A percentile compares a stretch with the other conserved stretches of the same genome.
These are phyloP conservation scores for Cutaneotrichosporon mucoides DNA, from an alignment of 1,284 basidiomycete species.

Conservation along the genomic window DNA sequence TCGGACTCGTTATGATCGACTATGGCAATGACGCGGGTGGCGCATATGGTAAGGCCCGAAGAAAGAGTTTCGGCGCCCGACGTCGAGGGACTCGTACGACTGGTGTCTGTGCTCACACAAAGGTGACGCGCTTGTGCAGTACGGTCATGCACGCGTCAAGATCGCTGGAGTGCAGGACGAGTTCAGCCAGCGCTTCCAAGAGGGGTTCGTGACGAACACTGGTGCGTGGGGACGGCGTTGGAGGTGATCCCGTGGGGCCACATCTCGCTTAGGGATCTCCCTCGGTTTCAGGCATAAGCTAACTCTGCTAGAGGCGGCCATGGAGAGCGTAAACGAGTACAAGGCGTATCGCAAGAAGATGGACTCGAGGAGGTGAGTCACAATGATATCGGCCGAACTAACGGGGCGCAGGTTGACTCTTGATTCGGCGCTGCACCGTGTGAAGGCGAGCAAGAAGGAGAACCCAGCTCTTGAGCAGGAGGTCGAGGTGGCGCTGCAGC, in stretches of 20 bases:
- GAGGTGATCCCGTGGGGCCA: too few relatives aligned
- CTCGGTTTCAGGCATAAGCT: slow-evolving; percentile 1
- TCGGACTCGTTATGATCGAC: slow-evolving; percentile 78
- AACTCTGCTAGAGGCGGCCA: slow-evolving; percentile 51
- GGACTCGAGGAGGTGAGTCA: slow-evolving; percentile 65
- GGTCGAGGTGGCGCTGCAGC: slow-evolving; percentile 60
- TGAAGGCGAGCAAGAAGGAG: slow-evolving; percentile 60
- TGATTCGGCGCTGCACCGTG: slow-evolving; percentile 68
- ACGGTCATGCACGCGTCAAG: slow-evolving; percentile 76
- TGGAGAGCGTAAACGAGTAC: slow-evolving; percentile 47
- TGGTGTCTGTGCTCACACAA: neutral
- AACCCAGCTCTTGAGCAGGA: slow-evolving; percentile 69
- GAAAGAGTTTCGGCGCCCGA: too few relatives aligned
- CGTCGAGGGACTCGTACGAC: neutral
- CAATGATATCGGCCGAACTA: neutral
- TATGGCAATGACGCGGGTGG: slow-evolving; percentile 75
- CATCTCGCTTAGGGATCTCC: too few relatives aligned
- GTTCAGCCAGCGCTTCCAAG: slow-evolving; percentile 53
- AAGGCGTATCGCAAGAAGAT: slow-evolving; percentile 54
- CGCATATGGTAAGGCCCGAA: slow-evolving; percentile 53
- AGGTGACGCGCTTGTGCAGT: slow-evolving; percentile 60
- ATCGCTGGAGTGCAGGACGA: slow-evolving; percentile 58
- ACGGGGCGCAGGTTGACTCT: slow-evolving; percentile 58
- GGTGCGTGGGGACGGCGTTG: slow-evolving; percentile 21
- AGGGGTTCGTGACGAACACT: slow-evolving; percentile 68